Evolutionary conservation across 768 basidiomycete species (phyloP).

Genomic region (Artomyces pyxidatus): DNA sequence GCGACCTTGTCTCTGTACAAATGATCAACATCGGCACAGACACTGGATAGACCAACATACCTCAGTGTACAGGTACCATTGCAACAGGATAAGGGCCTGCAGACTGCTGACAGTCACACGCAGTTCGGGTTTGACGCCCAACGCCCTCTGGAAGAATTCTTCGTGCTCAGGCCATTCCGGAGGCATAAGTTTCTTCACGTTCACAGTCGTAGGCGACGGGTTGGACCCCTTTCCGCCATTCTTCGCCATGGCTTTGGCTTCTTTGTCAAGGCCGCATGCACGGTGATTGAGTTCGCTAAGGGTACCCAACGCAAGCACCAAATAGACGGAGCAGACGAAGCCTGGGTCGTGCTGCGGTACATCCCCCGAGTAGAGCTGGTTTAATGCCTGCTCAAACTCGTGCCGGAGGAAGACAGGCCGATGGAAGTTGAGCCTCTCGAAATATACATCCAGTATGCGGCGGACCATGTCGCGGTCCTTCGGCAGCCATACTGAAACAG

Average conservation of each 20-base stretch:
- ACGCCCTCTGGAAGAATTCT: conserved; percentile 76
- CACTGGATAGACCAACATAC: conserved; percentile 29
- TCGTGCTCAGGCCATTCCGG: conserved; percentile 71
- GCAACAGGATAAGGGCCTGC: conserved; percentile 75
- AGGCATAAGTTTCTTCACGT: conserved; percentile 57
- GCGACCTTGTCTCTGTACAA: conserved; percentile 71
- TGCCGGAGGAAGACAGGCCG: conserved; percentile 66
- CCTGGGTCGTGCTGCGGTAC: conserved; percentile 61
- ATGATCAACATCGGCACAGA: background rate
- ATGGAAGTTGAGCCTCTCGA: conserved; percentile 68
- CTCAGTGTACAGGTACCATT: conserved; percentile 89
- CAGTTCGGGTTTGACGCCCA: conserved; percentile 73
- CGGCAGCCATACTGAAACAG: conserved; percentile 61
- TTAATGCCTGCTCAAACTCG: conserved; percentile 58
- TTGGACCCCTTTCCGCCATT: conserved; percentile 26
- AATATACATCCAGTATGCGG: conserved; percentile 62
- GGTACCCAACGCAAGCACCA: conserved; percentile 74
- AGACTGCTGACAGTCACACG: conserved; percentile 76
- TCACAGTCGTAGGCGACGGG: conserved; percentile 21
- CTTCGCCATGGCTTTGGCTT: conserved; percentile 27
- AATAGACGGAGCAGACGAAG: conserved; percentile 68
- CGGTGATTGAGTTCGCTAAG: conserved; percentile 76
- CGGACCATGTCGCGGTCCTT: conserved; percentile 63
- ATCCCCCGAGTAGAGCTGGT: conserved; percentile 56
- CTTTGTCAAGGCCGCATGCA: conserved; percentile 43